Conservation (phyloP, 1,139 yeast species). For the Blastobotrys buckinghamii region DNA sequence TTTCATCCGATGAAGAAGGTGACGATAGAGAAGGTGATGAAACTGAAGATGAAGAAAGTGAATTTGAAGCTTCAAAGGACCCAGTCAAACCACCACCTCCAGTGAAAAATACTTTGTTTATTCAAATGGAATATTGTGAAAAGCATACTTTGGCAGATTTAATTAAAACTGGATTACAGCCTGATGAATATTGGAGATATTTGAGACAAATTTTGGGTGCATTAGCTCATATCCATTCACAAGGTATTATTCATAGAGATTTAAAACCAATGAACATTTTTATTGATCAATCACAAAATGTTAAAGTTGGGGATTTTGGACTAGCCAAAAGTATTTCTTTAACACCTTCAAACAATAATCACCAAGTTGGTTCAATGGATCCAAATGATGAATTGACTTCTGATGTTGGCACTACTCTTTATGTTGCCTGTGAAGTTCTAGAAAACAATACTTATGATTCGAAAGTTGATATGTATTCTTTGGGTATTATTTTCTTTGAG, state of each 20-base stretch:
- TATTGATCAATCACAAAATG: slow-evolving; percentile 81
- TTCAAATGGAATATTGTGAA: slow-evolving; percentile 98
- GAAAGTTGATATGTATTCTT: slow-evolving; percentile 91
- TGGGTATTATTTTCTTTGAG: slow-evolving; percentile 92
- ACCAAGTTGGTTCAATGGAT: slow-evolving; percentile 13
- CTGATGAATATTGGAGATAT: slow-evolving; percentile 81
- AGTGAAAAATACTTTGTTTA: slow-evolving; percentile 52
- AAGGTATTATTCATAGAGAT: slow-evolving; percentile 93
- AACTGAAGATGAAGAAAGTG: slow-evolving; percentile 17
- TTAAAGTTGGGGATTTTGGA: slow-evolving; percentile 96
- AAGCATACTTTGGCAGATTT: slow-evolving; percentile 82
- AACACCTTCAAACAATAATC: slow-evolving; percentile 39
- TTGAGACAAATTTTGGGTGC: slow-evolving; percentile 89
- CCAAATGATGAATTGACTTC: slow-evolving; percentile 74
- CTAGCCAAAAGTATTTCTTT: slow-evolving; percentile 57
- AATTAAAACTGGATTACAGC: slow-evolving; percentile 73
- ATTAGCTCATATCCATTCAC: slow-evolving; percentile 81
- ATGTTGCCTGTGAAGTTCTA: slow-evolving; percentile 86
- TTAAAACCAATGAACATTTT: slow-evolving; percentile 94
- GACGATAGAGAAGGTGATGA: slow-evolving; percentile 10
- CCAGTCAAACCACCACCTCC: slow-evolving; percentile 3
- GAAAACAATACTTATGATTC: slow-evolving; percentile 55
- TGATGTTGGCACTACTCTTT: slow-evolving; percentile 87
- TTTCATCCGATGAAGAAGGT: slow-evolving; percentile 23
- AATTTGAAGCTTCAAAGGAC: slow-evolving; percentile 3